A percentile compares a stretch with the other conserved stretches of the same genome.
Evolutionary conservation across 805 yeast species (phyloP).

Genomic region (Metschnikowia lunata): DNA sequence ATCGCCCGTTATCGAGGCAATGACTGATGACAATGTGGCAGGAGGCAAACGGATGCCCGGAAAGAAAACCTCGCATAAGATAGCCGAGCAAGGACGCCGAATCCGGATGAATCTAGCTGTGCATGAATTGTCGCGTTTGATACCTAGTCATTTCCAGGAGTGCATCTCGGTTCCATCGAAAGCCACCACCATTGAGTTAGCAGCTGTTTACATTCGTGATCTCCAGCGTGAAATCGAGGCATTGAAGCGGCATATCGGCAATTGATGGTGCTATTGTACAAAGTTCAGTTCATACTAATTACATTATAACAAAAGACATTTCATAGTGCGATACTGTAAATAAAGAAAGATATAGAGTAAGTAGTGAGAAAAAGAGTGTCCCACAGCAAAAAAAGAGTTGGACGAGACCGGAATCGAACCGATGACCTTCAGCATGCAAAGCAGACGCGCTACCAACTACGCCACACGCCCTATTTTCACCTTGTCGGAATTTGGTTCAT

Average conservation of each 20-base stretch:
- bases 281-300: too few species aligned
- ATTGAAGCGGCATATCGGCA: too few species aligned
- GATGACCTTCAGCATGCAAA: slow-evolving; percentile 76
- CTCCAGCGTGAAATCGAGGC: slow-evolving; percentile 28
- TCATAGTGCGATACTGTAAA: too few species aligned
- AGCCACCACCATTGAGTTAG: slow-evolving; percentile 93
- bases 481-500: too few species aligned
- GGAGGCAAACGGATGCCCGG: slow-evolving; percentile 26
- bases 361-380: too few species aligned
- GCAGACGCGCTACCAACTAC: slow-evolving; percentile 82
- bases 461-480: slow-evolving; percentile 78
- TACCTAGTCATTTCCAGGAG: slow-evolving; percentile 60
- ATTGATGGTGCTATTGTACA: too few species aligned
- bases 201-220: slow-evolving; percentile 59
- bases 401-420: slow-evolving; percentile 80
- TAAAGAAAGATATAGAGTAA: too few species aligned
- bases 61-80: slow-evolving; percentile 74
- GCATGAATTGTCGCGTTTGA: slow-evolving; percentile 61
- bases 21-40: neutral
- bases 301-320: too few species aligned
- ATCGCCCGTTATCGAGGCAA: slow-evolving; percentile 15
- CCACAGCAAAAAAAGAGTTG: slow-evolving; percentile 25
- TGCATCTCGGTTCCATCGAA: slow-evolving; percentile 70
- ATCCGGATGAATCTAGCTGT: slow-evolving; percentile 89
- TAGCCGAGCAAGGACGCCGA: slow-evolving; percentile 95